Evolutionary conservation across 169 alveolate genomes (phyloP), one percentile per base, ranked within the genome.

Genomic region (Plasmodium inui): DNA sequence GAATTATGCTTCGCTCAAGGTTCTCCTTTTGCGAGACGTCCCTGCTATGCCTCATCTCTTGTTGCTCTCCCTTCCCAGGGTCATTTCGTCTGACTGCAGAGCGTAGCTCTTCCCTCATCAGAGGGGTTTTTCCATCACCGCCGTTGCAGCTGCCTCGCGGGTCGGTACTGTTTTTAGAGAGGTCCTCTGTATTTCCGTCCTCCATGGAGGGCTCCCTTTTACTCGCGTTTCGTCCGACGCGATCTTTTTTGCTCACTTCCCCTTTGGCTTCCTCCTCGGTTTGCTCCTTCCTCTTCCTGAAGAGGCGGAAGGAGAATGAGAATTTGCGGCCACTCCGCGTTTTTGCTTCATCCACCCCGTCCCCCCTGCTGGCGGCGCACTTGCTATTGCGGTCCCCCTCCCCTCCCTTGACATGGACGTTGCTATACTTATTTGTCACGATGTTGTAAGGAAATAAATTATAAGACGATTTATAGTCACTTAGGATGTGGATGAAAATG

Each of bases 391-490:
- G 70, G 41, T 46, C 61, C 9, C 86, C 96, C 32, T 55, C 79
- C 19, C 67, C 83, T 32, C 71, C 89, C 30, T 83, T 92, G 34
- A 82, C 74, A 22, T 95, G 86, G 14, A 91, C 83, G 83, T 53
- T 82, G 83, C 76, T 39, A 73, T 80, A 71, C 94, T 93, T 82
- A 67, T 93, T 72, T 70, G 94, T 92, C 93, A 97, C 91, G 93
- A 97, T 80, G 83, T 91, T 76, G 96, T 95, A 88, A 83, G 93
- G 93, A 95, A 95, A 92, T 94, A 94, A 74, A 96, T 96, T 78
- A 94, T 92, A 92, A 96, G 95, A 94, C 86, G 95, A 61, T 96
- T 96, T 92, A 91, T 86, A 95, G 88, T 96, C 78, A 97, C 83
- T 93, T 89, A 97, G 84, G 94, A 96, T 96, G 95, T 88, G 94